phyloP scores from a whole-genome alignment of 2,329 filamentous ascomycete genomes.

The Rachicladosporium sp. region DNA sequence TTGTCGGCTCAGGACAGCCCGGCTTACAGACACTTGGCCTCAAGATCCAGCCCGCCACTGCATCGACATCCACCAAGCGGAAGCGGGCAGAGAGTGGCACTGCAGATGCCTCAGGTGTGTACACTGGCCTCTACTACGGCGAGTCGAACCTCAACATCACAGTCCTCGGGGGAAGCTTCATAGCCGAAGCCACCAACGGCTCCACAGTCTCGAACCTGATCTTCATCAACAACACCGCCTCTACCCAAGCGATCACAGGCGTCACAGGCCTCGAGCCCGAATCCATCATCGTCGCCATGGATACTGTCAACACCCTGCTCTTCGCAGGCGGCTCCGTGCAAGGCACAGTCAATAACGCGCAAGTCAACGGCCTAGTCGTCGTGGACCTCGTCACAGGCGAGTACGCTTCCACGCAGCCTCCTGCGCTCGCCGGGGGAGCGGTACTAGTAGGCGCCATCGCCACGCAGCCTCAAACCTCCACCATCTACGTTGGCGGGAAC shows the following conservation, averaged over 20 bases:
- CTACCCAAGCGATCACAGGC: slow-evolving; percentile 29
- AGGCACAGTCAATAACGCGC: slow-evolving; percentile 51
- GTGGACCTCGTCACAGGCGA: slow-evolving; percentile 60
- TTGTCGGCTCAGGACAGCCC: slow-evolving; percentile 36
- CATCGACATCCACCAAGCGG: slow-evolving; percentile 14
- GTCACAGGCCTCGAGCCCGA: slow-evolving; percentile 60
- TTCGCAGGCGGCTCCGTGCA: slow-evolving; percentile 74
- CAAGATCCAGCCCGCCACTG: slow-evolving; percentile 31
- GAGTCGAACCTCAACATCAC: slow-evolving; percentile 64
- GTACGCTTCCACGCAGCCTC: slow-evolving; percentile 57
- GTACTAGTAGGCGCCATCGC: slow-evolving; percentile 67
- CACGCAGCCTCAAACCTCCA: slow-evolving; percentile 55
- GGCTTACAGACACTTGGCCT: slow-evolving; percentile 42
- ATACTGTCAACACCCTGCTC: slow-evolving; percentile 52
- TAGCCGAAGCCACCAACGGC: slow-evolving; percentile 54
- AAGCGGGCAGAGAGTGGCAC: slow-evolving; percentile 31
- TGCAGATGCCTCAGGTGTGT: slow-evolving; percentile 51
- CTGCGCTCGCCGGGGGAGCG: slow-evolving; percentile 56
- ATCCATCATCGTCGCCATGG: slow-evolving; percentile 65
- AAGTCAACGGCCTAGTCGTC: slow-evolving; percentile 61
- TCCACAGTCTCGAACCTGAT: slow-evolving; percentile 66
- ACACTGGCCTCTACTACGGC: slow-evolving; percentile 66
- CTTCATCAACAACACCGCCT: slow-evolving; percentile 65
- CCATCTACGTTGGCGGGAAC: slow-evolving; percentile 75
- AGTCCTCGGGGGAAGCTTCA: slow-evolving; percentile 78